Percentiles rank a stretch among this genome's conserved stretches.
Conservation (phyloP, 2,329 filamentous ascomycete genomes). For the Ophiostoma quercus region DNA sequence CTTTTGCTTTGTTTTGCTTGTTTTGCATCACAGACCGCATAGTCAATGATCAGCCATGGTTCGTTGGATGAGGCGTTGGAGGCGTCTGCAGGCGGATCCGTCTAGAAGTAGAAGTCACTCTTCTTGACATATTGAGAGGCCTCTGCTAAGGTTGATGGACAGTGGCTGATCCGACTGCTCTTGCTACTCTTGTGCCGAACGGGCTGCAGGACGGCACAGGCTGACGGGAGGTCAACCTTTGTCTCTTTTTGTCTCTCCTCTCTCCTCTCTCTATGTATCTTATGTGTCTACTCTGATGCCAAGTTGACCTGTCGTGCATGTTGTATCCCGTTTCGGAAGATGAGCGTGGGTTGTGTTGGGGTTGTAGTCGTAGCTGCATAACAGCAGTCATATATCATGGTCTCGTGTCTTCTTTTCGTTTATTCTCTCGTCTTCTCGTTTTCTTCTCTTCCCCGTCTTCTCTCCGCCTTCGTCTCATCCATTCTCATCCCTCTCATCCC, state of each 20-base stretch:
- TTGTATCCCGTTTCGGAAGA: constrained; percentile 7
- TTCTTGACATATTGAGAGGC: no score
- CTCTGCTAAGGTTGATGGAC: no score
- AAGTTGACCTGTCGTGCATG: neutral
- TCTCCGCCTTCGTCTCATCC: neutral
- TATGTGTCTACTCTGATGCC: neutral
- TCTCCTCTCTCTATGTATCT: no score
- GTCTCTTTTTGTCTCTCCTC: no score
- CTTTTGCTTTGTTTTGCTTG: no score
- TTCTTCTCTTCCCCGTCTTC: neutral
- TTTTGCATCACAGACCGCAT: no score
- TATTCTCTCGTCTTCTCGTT: neutral
- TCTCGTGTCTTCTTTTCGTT: neutral
- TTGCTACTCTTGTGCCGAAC: neutral
- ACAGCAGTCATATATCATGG: neutral
- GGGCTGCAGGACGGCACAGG: neutral
- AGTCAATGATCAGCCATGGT: no score
- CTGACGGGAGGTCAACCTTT: neutral
- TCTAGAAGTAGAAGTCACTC: no score
- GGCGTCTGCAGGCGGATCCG: no score
- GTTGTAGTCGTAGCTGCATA: neutral
- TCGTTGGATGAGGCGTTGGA: no score
- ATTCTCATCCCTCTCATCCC: neutral
- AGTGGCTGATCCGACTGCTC: no score
- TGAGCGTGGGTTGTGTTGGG: no score